A percentile compares a stretch with the other conserved stretches of the same genome.
These are phyloP conservation scores for Breviolum minutum DNA, from an alignment of 73 alveolate species.

Conservation along the genomic window DNA sequence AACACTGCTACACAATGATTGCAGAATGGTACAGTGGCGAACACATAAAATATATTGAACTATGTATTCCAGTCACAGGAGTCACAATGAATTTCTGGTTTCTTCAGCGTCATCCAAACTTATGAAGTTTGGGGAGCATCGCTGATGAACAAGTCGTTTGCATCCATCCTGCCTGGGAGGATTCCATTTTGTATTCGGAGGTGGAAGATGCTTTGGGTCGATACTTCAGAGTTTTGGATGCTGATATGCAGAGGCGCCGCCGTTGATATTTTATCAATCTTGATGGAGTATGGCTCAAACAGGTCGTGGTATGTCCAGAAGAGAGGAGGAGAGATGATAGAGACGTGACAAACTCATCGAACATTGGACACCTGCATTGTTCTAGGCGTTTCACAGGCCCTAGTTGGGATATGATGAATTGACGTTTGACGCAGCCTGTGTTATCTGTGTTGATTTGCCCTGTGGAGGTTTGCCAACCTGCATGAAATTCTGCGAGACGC, in stretches of 20 bases:
- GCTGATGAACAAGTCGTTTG: too few relatives aligned
- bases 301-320: background rate
- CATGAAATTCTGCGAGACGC: slow-evolving; percentile 90
- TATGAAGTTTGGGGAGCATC: too few relatives aligned
- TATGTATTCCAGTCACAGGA: background rate
- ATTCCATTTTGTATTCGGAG: slow-evolving; percentile 77
- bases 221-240: slow-evolving; percentile 79
- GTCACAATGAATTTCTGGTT: background rate
- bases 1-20: too few relatives aligned
- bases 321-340: background rate
- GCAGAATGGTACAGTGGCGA: too few relatives aligned
- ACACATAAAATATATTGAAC: too few relatives aligned
- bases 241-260: slow-evolving; percentile 92
- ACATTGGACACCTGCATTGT: background rate
- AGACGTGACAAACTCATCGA: background rate
- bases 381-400: background rate
- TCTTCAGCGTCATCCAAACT: background rate
- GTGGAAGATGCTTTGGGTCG: slow-evolving; percentile 93
- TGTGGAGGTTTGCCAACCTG: slow-evolving; percentile 80
- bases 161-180: background rate
- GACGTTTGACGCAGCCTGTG: background rate
- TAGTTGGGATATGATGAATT: too few relatives aligned
- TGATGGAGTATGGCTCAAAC: background rate
- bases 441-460: background rate
- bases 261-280: background rate